Evolutionary conservation across 305 asterid genomes (phyloP).

Genomic region (Caryopteris hybrid): DNA sequence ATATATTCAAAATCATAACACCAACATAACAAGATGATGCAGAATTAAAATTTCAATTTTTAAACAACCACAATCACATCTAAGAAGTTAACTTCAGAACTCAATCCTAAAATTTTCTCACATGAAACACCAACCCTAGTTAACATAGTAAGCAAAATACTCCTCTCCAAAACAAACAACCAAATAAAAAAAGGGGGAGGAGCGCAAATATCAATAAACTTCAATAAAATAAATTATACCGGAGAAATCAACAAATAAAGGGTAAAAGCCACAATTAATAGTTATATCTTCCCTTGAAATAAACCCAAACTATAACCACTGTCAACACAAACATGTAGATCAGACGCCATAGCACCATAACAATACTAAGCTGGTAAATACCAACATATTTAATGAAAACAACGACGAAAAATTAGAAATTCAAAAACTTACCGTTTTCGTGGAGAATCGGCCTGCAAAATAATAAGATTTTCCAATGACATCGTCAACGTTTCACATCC

Average conservation of each 20-base stretch:
- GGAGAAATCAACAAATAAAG: not conserved
- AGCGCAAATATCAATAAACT: not conserved
- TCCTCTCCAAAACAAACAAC: no score
- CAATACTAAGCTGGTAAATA: not conserved
- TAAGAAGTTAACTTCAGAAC: not conserved
- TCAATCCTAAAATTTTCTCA: not conserved
- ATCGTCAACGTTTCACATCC: not conserved
- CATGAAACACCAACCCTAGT: not conserved
- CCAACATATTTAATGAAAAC: not conserved
- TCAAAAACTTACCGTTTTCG: conserved; percentile 54
- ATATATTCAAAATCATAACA: not conserved
- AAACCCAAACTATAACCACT: conserved; percentile 5
- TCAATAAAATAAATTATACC: not conserved
- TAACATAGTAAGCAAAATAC: not conserved
- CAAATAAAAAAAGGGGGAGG: not conserved
- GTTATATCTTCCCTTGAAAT: not conserved
- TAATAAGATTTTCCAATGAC: not conserved
- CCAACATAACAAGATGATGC: not conserved
- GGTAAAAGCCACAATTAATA: not conserved
- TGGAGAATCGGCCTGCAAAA: conserved; percentile 90
- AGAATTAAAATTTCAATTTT: not conserved
- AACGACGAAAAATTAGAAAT: not conserved
- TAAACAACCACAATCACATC: not conserved
- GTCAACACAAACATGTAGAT: not conserved
- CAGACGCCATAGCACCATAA: conserved; percentile 4